Evolutionary conservation across 75 land plant species (phyloP).

Genomic region (Selaginella moellendorffii): DNA sequence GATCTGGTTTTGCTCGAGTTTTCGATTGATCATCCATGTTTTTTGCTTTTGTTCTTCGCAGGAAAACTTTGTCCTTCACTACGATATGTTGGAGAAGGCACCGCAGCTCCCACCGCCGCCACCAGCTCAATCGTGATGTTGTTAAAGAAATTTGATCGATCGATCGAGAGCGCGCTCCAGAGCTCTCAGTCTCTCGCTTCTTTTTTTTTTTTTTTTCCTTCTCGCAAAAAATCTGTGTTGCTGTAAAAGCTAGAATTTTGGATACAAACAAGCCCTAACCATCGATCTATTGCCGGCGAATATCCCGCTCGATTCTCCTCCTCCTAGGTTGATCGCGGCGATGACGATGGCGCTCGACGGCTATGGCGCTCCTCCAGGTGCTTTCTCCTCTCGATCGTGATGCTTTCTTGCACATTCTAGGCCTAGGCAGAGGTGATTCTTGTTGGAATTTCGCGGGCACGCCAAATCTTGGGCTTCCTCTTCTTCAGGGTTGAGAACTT

Average conservation of each 20-base stretch:
- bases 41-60: slow-evolving; percentile 17
- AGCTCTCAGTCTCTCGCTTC: not conserved
- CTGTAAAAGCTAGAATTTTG: not conserved
- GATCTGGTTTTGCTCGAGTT: not conserved
- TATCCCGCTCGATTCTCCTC: no score
- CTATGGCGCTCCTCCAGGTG: no score
- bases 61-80: slow-evolving; percentile 73
- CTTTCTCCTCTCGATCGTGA: no score
- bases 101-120: slow-evolving; percentile 38
- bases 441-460: no score
- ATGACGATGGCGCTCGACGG: no score
- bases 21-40: not conserved
- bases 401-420: no score
- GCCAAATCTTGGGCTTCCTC: no score
- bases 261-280: not conserved
- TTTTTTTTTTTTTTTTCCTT: not conserved
- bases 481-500: no score
- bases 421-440: no score
- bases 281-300: no score
- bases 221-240: not conserved
- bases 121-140: slow-evolving; percentile 20
- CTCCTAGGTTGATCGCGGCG: no score
- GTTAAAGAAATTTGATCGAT: not conserved
- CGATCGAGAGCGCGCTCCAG: not conserved
- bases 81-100: slow-evolving; percentile 56